Evolutionary conservation across 1,284 basidiomycete genomes (phyloP), one percentile per base, ranked within the genome.

Genomic region (Ustilago curta): DNA sequence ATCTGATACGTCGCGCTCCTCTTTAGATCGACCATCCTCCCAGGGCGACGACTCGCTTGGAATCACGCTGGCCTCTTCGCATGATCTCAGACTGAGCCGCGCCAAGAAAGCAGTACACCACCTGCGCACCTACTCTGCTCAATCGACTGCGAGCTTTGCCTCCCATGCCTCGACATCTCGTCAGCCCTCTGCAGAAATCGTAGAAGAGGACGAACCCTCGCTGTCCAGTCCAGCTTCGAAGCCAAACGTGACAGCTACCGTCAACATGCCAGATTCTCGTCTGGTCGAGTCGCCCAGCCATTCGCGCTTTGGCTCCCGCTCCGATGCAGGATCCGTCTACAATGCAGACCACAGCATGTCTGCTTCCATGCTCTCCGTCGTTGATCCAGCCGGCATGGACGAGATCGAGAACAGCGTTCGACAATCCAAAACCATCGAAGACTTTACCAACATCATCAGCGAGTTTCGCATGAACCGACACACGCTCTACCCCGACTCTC

Each of bases 391-490:
- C 16, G 40, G 47, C 21, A 60, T 78, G 58, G 76, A 78, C 54
- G 49, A 73, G 54, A 74, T 80, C 52, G 77, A 80, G 35, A 76
- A 78, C 59, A 72, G 74, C 49, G 76, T 82, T 19, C 60, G 76
- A 8, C 70, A 77, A 35, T 76, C 71, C 18, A 70, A 73, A 19
- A 82, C 77, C n/a, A 80, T 81, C 47, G 80, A 82, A 32, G 80
- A 82, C 54, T 82, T 82, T 43, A 79, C 79, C 45, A 73, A 71
- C 62, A 79, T 82, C 62, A 80, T 82, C 60, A 72, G 71, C 55
- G 78, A 82, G 45, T 80, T 79, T 53, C 65, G 80, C n/a, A 62
- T 75, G 49, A 75, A 79, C 40, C 67, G 77, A 11, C 70, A 75
- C 25, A 70, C 70, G 0, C 59, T 71, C 39, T 76, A 69, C 35